Base-by-base conservation (phyloP, 345 rosid species). In the Pistacia integerrima region DNA sequence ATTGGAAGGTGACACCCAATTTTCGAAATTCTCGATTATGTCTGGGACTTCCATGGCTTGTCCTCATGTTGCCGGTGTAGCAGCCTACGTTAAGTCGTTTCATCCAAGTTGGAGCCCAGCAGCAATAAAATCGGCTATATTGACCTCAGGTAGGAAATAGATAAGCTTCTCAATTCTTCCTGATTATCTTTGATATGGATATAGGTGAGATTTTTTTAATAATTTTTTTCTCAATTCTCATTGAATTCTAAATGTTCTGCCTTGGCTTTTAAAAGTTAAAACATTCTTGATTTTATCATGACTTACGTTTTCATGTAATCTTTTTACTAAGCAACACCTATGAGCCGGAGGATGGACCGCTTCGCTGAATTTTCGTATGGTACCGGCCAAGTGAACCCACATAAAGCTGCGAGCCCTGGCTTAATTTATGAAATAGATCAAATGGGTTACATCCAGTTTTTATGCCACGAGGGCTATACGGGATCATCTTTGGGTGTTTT, bases 11-110 rank as follows among this genome's bases (percentile, higher is more conserved):
- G 98, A 94, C 80, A 93, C 93, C 14, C 98, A 87, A 38, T 78
- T 81, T 83, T 88, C 98, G 3, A 84, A 87, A 71, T 94, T 88
- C 78, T 84, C 91, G 14, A 76, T 94, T 41, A 87, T 90, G 88
- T 94, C 98, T 0, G 98, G 98, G 1, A 94, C 98, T 70, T 93
- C 98, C 75, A 94, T 94, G 98, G 87, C 98, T 0, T 87, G 94
- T 65, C 98, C 98, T 35, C 98, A 94, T 69, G 94, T 79, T 75
- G 94, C 98, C 4, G 98, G 98, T 1, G 89, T 82, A 51, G 72
- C 41, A 13, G 98, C 98, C 70, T 94, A 94, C 14, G 82, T 94
- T 51, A 95, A 93, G 84, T 95, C 99, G 41, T 95, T 95, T 77
- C 98, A 95, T 73, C 94, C 96, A 0, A 87, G 78, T 44, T 93